Base-by-base conservation (phyloP, 208 protist species). In the Crithidia mellificae region DNA sequence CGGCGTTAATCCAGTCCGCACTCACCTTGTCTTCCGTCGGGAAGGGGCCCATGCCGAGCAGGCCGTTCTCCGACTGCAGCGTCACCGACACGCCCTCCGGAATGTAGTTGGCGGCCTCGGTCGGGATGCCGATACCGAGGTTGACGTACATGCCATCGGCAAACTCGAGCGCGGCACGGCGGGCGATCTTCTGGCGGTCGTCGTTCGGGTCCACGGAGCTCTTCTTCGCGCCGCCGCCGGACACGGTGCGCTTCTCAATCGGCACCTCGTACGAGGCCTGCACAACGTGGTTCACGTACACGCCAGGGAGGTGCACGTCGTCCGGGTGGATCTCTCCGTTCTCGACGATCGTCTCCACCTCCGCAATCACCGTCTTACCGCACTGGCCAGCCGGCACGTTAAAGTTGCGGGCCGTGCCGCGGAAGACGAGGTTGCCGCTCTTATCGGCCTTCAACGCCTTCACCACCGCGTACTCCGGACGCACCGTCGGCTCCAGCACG, bases 41-140 rank as follows among this genome's bases (percentile, higher is more conserved):
- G 84, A 93, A 98, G 52, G 96, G 96, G 2, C 96, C 96, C 80
- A 97, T 94, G 50, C 93, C 93, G 5, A 98, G 80, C 14, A 98
- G 72, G 17, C 96, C 96, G 78, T 98, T 97, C 74, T 98, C 95
- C 22, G 74, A 80, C 79, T 98, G 94, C 14, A 98, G 86, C 61
- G 83, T 87, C 44, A 99, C 96, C 51, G 58, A 64, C 38, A 97
- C 81, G 22, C 85, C 87, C 9, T 78, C 57, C 12, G 80, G 83
- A 11, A 99, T 77, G 77, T 95, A 98, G 81, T 98, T 98, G 46
- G 85, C 80, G 4, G 92, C 92, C 36, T 98, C 79, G 9, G 97
- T 99, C 30, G 98, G 98, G 56, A 99, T 98, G 58, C 98, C 98
- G 41, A 99, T 98, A 39, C 98, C 98, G 0, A 99, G 73, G 75